These are phyloP conservation scores for Colletotrichum magnum DNA, from an alignment of 2,329 filamentous ascomycete species.

Conservation along the genomic window DNA sequence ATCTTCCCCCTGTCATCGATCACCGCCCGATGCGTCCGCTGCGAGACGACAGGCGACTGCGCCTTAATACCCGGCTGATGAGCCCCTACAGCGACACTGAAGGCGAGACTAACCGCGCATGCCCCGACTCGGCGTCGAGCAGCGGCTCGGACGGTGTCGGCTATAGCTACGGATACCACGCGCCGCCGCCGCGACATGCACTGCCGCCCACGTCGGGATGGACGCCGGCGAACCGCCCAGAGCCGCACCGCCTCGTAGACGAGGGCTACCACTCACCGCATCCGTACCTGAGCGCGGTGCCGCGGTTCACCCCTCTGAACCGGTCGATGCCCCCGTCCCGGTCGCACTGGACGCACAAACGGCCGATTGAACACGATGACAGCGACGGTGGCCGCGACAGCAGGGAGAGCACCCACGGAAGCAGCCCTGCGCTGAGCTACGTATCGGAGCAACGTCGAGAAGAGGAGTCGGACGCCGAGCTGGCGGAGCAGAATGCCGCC, in stretches of 20 bases:
- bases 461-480: conserved; percentile 42
- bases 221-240: conserved; percentile 47
- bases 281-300: conserved; percentile 61
- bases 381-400: conserved; percentile 44
- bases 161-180: conserved; percentile 30
- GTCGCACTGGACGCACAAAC: conserved; percentile 43
- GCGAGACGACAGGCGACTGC: conserved; percentile 46
- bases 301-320: conserved; percentile 50
- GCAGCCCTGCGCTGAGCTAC: conserved; percentile 41
- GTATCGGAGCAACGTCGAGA: conserved; percentile 23
- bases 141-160: conserved; percentile 32
- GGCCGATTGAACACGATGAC: conserved; percentile 48
- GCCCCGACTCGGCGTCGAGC: conserved; percentile 43
- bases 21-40: conserved; percentile 34
- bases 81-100: conserved; percentile 60
- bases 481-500: conserved; percentile 61
- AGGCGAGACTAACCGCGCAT: conserved; percentile 50
- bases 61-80: conserved; percentile 43
- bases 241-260: conserved; percentile 36
- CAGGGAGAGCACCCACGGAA: conserved; percentile 41
- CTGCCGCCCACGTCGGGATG: conserved; percentile 44
- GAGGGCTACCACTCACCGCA: conserved; percentile 47
- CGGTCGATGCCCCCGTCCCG: conserved; percentile 27
- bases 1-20: conserved; percentile 30
- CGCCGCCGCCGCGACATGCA: conserved; percentile 8